Conservation (phyloP, 192 early-diverging fungal species). For the Mortierella alpina region DNA sequence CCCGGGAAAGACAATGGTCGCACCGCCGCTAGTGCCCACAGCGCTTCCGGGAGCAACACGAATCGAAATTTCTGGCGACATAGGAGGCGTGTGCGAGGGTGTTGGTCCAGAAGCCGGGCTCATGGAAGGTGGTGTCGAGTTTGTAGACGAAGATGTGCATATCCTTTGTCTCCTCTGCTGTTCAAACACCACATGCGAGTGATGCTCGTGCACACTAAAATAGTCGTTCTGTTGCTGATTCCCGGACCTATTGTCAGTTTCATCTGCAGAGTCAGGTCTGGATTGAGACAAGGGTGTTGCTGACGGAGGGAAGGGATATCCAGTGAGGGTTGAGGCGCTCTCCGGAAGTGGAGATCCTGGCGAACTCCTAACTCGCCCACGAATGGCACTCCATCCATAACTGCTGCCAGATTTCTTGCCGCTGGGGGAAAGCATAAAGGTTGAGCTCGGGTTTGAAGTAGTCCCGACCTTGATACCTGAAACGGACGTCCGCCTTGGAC, state of each 20-base stretch:
- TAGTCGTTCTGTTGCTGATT: not conserved
- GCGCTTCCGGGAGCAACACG: not conserved
- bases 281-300: not conserved
- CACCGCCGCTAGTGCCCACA: not conserved
- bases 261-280: not conserved
- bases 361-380: constrained; percentile 2
- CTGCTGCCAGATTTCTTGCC: not conserved
- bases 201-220: no score
- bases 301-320: constrained; percentile 14
- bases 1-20: not conserved
- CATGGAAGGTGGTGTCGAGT: not conserved
- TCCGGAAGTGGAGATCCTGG: constrained; percentile 8
- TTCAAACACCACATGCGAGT: no score
- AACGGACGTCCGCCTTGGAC: constrained; percentile 2
- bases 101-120: not conserved
- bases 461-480: constrained; percentile 7
- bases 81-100: not conserved
- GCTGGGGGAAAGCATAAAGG: constrained; percentile 7
- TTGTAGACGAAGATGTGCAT: not conserved
- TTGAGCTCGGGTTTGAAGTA: not conserved
- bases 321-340: not conserved
- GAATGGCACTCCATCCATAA: not conserved
- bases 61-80: not conserved
- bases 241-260: not conserved
- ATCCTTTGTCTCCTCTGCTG: not conserved